phyloP scores from a whole-genome alignment of 306 rosid species.

The Glycine soja region DNA sequence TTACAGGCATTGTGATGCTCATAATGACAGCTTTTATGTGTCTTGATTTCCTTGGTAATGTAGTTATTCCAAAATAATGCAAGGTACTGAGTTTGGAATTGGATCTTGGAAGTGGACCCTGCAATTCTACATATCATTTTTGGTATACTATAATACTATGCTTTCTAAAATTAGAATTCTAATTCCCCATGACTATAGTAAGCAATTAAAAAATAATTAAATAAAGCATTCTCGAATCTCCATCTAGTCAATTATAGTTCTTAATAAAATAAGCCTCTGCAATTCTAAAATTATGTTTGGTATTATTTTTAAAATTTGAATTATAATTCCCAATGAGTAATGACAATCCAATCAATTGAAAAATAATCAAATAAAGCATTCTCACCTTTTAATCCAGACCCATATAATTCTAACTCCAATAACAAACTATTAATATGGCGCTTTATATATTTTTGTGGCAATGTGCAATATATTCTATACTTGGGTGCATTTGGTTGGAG shows the following conservation, averaged over 20 bases:
- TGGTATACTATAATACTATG: not conserved
- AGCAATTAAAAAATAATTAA: slow-evolving; percentile 1
- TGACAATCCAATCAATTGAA: not conserved
- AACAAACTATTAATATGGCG: not conserved
- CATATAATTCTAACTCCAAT: slow-evolving; percentile 16
- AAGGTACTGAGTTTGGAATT: not conserved
- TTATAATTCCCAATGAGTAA: not conserved
- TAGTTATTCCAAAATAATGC: not conserved
- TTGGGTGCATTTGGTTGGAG: slow-evolving; percentile 4
- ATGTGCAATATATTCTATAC: not conserved
- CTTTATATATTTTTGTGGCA: not conserved
- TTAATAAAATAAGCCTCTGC: not conserved
- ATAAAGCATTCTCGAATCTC: not conserved
- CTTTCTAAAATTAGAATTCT: not conserved
- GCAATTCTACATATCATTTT: not conserved
- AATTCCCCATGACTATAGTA: not conserved
- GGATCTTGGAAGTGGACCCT: slow-evolving; percentile 14
- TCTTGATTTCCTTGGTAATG: not conserved
- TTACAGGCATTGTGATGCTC: not conserved
- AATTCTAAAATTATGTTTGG: not conserved
- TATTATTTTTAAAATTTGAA: slow-evolving; percentile 21
- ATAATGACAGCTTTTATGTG: not conserved
- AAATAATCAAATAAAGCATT: not conserved
- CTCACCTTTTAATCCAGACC: not conserved
- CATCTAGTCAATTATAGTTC: not conserved